Conservation (phyloP, 257 asterid genomes). For the Solanum etuberosum region DNA sequence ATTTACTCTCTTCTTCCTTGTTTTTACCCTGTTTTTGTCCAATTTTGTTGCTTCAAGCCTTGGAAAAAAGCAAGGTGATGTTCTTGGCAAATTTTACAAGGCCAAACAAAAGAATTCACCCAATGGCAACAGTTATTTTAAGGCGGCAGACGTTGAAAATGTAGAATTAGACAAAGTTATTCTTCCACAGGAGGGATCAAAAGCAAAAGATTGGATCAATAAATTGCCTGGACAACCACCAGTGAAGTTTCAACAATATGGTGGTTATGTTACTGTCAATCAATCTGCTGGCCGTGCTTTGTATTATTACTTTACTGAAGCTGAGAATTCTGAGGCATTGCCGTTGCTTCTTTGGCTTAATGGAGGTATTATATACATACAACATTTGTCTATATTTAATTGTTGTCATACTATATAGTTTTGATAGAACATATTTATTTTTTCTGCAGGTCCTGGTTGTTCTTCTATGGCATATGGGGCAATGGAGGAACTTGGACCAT, state of each 20-base stretch:
- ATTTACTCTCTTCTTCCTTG: neutral
- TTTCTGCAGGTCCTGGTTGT: constrained; percentile 38
- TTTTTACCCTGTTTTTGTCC: neutral
- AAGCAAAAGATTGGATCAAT: constrained; percentile 25
- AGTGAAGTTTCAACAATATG: constrained; percentile 31
- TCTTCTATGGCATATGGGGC: constrained; percentile 42
- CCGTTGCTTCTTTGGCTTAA: constrained; percentile 48
- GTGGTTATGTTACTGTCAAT: constrained; percentile 44
- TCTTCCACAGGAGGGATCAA: constrained; percentile 24
- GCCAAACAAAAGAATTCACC: neutral
- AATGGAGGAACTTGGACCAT: constrained; percentile 35
- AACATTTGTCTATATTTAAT: neutral
- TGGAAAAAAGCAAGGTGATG: neutral
- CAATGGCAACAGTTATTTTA: neutral
- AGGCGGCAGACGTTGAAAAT: neutral
- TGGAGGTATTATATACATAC: constrained; percentile 30
- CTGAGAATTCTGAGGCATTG: constrained; percentile 14
- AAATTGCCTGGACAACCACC: constrained; percentile 42
- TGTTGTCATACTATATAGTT: neutral
- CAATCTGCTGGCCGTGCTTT: constrained; percentile 28
- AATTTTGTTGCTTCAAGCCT: neutral
- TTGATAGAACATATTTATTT: neutral
- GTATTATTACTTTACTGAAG: constrained; percentile 40
- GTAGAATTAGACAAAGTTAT: neutral
- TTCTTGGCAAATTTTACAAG: neutral